Percentiles rank a stretch among this genome's conserved stretches.
Evolutionary conservation across 148 eudicot species (phyloP).

Genomic region (Polygonum maritimum): DNA sequence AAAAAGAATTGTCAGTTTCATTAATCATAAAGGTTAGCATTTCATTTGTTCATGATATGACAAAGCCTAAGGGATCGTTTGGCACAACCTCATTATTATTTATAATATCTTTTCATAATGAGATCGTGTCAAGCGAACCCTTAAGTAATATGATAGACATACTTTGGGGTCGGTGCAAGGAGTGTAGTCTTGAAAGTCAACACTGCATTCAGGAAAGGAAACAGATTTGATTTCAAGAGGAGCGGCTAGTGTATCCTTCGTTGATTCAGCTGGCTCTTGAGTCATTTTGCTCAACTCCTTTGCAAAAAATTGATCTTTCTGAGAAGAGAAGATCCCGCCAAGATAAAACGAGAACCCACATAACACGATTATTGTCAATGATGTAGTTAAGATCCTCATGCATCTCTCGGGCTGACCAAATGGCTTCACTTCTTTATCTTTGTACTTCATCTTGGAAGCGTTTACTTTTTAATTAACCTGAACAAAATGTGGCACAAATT

Average conservation of each 20-base stretch:
- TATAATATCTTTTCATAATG: too few relatives aligned
- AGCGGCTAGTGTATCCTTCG: conserved; percentile 18
- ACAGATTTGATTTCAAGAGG: conserved; percentile 47
- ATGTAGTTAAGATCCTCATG: conserved; percentile 41
- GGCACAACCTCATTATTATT: too few relatives aligned
- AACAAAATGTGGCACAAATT: conserved; percentile 13
- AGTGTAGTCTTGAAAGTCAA: conserved; percentile 70
- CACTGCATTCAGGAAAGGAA: conserved; percentile 59
- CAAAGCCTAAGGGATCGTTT: background rate
- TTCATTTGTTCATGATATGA: background rate
- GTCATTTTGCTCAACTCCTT: conserved; percentile 21
- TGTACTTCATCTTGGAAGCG: conserved; percentile 51
- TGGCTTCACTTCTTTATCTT: conserved; percentile 67
- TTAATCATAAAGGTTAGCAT: background rate
- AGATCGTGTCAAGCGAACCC: too few relatives aligned
- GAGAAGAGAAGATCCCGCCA: conserved; percentile 65
- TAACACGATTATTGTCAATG: conserved; percentile 39
- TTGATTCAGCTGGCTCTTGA: conserved; percentile 12
- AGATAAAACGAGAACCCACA: conserved; percentile 89
- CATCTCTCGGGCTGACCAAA: conserved; percentile 39
- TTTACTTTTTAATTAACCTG: conserved; percentile 22
- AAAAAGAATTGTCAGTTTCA: conserved; percentile 1
- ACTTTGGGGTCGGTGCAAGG: conserved; percentile 99
- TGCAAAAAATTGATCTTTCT: conserved; percentile 26
- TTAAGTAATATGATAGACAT: conserved; percentile 8